Evolutionary conservation across 225 moss, liverwort and hornwort species (phyloP).

Genomic region (Takakia lepidozioides): DNA sequence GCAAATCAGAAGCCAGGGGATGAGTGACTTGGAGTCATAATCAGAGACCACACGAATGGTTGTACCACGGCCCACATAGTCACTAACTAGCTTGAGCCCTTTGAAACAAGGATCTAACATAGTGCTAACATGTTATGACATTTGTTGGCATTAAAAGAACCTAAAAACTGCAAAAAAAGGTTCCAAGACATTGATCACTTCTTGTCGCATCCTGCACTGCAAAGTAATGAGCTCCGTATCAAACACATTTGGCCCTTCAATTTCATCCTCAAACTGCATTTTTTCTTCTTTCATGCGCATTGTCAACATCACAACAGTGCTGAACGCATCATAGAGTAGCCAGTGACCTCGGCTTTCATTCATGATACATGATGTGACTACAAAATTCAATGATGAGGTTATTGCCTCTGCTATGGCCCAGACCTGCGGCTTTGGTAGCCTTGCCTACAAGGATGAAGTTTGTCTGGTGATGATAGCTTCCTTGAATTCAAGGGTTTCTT

Average conservation of each 20-base stretch:
- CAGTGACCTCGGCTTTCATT: not conserved
- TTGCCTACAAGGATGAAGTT: not conserved
- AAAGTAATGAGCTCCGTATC: not conserved
- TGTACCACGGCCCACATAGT: not conserved
- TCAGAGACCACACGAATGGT: not conserved
- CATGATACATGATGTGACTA: not conserved
- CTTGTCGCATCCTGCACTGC: not conserved
- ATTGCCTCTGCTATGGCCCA: not conserved
- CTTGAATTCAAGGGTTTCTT: not conserved
- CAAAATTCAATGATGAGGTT: not conserved
- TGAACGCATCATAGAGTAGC: not conserved
- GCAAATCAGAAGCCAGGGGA: not conserved
- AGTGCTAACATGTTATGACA: not conserved
- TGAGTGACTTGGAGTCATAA: not conserved
- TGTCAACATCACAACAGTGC: not conserved
- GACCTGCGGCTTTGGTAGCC: not conserved
- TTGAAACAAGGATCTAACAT: too few species aligned
- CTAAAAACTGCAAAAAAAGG: not conserved
- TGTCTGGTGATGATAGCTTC: not conserved
- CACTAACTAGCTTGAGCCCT: not conserved
- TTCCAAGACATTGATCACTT: not conserved
- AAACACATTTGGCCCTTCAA: not conserved
- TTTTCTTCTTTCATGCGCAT: not conserved
- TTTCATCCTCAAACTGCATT: not conserved
- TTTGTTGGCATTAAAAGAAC: not conserved